These are phyloP conservation scores for Trichoderma atrobrunneum DNA, from an alignment of 2,329 filamentous ascomycete genomes.

Conservation along the genomic window DNA sequence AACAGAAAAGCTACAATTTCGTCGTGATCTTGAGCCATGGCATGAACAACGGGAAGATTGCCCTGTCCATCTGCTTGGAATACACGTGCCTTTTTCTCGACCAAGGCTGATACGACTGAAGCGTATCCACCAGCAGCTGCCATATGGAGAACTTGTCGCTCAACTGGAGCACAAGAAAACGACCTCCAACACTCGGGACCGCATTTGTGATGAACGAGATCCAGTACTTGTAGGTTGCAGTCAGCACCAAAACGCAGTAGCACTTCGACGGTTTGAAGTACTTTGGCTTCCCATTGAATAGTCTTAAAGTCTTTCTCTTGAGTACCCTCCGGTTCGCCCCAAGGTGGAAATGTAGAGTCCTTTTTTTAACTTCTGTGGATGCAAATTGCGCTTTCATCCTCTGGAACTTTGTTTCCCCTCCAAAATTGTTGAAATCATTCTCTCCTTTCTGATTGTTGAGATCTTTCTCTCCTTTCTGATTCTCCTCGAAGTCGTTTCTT, in stretches of 20 bases:
- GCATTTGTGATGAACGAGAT: background rate
- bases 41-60: conserved; percentile 2
- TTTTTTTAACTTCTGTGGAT: background rate
- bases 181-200: conserved; percentile 13
- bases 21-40: conserved; percentile 14
- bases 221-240: background rate
- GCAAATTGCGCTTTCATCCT: background rate
- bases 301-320: background rate
- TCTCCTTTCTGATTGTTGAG: no score
- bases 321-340: background rate
- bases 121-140: conserved; percentile 4
- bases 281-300: background rate
- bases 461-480: background rate
- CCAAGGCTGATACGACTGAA: background rate
- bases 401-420: background rate
- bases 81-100: background rate
- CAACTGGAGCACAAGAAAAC: conserved; percentile 7
- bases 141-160: conserved; percentile 10
- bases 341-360: background rate
- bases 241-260: conserved; percentile 16
- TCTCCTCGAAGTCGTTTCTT: background rate
- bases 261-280: background rate
- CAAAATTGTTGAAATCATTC: background rate
- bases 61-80: conserved; percentile 13
- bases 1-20: background rate